Evolutionary conservation across 2,329 filamentous ascomycete species (phyloP).

Genomic region (Botrytis squamosa): DNA sequence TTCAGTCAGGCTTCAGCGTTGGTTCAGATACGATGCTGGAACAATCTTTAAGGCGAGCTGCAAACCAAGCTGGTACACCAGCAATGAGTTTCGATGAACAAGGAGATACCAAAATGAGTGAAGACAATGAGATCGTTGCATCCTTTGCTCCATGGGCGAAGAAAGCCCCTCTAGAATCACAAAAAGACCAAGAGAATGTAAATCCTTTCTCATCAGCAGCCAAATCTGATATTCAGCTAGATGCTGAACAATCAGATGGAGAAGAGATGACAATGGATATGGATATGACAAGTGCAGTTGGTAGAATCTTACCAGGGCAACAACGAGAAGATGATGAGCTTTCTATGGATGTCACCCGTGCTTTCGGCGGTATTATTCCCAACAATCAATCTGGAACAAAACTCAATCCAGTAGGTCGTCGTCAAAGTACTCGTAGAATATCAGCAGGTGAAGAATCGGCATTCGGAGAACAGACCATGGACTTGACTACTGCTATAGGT

Average conservation of each 20-base stretch:
- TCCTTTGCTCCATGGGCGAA: constrained; percentile 72
- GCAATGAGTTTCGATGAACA: constrained; percentile 57
- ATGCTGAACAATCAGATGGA: constrained; percentile 34
- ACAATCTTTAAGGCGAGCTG: constrained; percentile 72
- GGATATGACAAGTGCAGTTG: constrained; percentile 56
- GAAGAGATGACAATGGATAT: constrained; percentile 55
- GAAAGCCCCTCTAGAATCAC: constrained; percentile 45
- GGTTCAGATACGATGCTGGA: constrained; percentile 74
- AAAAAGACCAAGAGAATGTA: constrained; percentile 49
- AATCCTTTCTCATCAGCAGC: constrained; percentile 46
- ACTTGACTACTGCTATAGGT: constrained; percentile 56
- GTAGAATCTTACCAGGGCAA: constrained; percentile 47
- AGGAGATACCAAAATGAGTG: constrained; percentile 51
- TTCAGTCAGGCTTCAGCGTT: constrained; percentile 56
- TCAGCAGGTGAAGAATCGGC: constrained; percentile 38
- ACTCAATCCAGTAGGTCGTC: constrained; percentile 35
- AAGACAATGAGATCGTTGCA: constrained; percentile 68
- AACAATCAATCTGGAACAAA: constrained; percentile 34
- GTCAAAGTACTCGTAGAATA: constrained; percentile 41
- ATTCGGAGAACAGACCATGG: constrained; percentile 47
- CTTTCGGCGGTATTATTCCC: constrained; percentile 72
- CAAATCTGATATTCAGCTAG: constrained; percentile 25
- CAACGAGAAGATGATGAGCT: constrained; percentile 51
- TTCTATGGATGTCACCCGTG: constrained; percentile 92
- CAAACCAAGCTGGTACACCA: constrained; percentile 72